Base-by-base conservation (phyloP, 2,329 filamentous ascomycete genomes). In the Cordyceps javanica region DNA sequence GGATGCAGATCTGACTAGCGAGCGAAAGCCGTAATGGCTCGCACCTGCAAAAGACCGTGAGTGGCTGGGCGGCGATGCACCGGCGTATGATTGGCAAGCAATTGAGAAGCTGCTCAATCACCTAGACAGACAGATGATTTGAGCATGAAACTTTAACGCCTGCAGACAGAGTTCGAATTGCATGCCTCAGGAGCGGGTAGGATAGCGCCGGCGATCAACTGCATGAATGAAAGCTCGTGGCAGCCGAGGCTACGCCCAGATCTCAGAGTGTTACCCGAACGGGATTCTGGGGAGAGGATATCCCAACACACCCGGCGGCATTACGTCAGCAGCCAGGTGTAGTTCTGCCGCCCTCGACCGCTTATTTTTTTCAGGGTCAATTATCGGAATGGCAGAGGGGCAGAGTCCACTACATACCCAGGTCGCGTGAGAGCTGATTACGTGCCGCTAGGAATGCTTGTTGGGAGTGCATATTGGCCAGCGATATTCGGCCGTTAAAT, bases 291-390 rank as follows among this genome's bases (percentile, higher is more conserved):
- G 50, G 52, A 25, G n/a, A n/a, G n/a, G n/a, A n/a, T n/a, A n/a
- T n/a, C n/a, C n/a, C n/a, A n/a, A 38, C 32, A 42, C 26, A 19
- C 16, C 5, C 2, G 10, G 13, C 4, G 6, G 51, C 16, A 39
- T 55, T 55, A 55, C 38, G 52, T 55, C 52, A 55, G 52, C 52
- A 38, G 7, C 26, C 10, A 38, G 34, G 16, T 10, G 28, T 23
- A n/a, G 30, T 57, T 50, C 55, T 57, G 55, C 55, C 55, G 8
- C 5, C 19, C 3, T 14, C 21, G 55, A 57, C 55, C 55, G 46
- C 55, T 21, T n/a, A n/a, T 42, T 32, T 34, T 51, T 57, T 57
- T 57, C 34, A 50, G 38, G 19, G 38, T 42, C 45, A 44, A 30
- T 32, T n/a, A 5, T 19, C 7, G 21, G 49, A 44, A 11, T 25